phyloP scores from a whole-genome alignment of 1,284 basidiomycete genomes.

The Tilletia walkeri region DNA sequence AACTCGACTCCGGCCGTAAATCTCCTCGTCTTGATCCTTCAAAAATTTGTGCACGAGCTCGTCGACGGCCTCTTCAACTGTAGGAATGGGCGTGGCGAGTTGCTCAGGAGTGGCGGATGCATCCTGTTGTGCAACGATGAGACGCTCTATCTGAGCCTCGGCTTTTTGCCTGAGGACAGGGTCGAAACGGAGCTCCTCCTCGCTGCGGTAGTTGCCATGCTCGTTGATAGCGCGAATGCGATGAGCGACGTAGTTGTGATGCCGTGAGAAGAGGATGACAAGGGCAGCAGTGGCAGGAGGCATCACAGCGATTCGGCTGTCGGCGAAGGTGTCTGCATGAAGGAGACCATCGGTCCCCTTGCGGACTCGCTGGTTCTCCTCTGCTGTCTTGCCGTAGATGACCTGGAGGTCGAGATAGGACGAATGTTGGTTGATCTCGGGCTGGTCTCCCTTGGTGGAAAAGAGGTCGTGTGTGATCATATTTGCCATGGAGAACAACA shows the following conservation, averaged over 20 bases:
- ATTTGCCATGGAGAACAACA: slow-evolving; percentile 46
- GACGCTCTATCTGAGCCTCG: neutral
- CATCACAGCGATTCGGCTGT: slow-evolving; percentile 69
- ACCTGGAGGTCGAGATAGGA: slow-evolving; percentile 76
- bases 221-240: slow-evolving; percentile 63
- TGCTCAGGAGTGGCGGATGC: neutral
- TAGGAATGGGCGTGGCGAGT: neutral
- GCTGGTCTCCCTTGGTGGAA: slow-evolving; percentile 33
- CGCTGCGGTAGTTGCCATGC: slow-evolving; percentile 20
- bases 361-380: slow-evolving; percentile 63
- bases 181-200: neutral
- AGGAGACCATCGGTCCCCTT: slow-evolving; percentile 59
- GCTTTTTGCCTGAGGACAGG: slow-evolving; percentile 2
- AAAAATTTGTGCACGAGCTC: slow-evolving; percentile 16
- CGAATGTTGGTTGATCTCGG: slow-evolving; percentile 65
- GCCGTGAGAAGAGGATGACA: slow-evolving; percentile 65
- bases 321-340: slow-evolving; percentile 72
- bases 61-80: slow-evolving; percentile 26
- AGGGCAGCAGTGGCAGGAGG: slow-evolving; percentile 71
- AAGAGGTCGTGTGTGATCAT: slow-evolving; percentile 51
- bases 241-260: slow-evolving; percentile 75
- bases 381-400: slow-evolving; percentile 67
- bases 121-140: neutral
- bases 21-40: slow-evolving; percentile 39
- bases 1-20: slow-evolving; percentile 59